Evolutionary conservation across 1,284 basidiomycete species (phyloP).

Genomic region (Crucibulum parvulum): DNA sequence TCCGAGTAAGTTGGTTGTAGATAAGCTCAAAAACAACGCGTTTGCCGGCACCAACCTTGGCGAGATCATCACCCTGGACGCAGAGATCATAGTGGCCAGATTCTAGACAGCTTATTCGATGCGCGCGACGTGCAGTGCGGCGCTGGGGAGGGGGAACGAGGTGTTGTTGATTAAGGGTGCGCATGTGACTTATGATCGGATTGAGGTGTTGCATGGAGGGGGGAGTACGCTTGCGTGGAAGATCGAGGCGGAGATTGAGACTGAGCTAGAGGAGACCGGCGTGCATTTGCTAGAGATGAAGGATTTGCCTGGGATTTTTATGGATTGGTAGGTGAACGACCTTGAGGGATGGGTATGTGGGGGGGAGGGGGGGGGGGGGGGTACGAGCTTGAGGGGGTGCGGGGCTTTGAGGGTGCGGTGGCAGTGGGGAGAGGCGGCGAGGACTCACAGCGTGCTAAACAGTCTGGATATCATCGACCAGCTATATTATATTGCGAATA

Average conservation of each 20-base stretch:
- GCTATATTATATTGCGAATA: too few species aligned
- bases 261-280: slow-evolving; percentile 68
- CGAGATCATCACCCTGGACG: slow-evolving; percentile 53
- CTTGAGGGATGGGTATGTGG: too few species aligned
- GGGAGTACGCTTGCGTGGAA: slow-evolving; percentile 53
- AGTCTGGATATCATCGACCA: too few species aligned
- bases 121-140: slow-evolving; percentile 64
- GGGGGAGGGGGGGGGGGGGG: too few species aligned
- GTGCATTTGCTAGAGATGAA: slow-evolving; percentile 70
- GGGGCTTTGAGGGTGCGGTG: too few species aligned
- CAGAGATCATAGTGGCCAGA: slow-evolving; percentile 70
- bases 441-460: too few species aligned
- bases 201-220: slow-evolving; percentile 63
- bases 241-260: slow-evolving; percentile 65
- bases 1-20: slow-evolving; percentile 59
- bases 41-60: slow-evolving; percentile 63
- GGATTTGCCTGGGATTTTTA: slow-evolving; percentile 63
- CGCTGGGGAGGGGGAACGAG: slow-evolving; percentile 64
- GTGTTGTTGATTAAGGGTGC: slow-evolving; percentile 67
- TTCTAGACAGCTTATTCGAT: slow-evolving; percentile 66
- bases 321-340: slow-evolving; percentile 41
- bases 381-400: too few species aligned
- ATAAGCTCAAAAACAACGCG: slow-evolving; percentile 76
- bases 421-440: too few species aligned
- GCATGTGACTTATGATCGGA: slow-evolving; percentile 70